Evolutionary conservation across 2,329 filamentous ascomycete genomes (phyloP), one percentile per base, ranked within the genome.

Genomic region (Seiridium cupressi): DNA sequence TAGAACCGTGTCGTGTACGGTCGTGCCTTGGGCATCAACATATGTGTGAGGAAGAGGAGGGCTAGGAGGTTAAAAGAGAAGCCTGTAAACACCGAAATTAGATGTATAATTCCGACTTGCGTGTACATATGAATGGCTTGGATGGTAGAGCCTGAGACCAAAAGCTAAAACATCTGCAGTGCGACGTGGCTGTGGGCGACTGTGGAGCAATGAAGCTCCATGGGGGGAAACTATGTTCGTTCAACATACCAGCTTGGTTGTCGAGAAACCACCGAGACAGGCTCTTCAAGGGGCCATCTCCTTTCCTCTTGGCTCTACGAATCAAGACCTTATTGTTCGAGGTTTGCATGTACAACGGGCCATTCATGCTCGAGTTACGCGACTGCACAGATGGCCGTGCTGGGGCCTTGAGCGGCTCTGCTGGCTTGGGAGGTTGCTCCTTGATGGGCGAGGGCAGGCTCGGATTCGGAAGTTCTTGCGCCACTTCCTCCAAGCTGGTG

Each of bases 1-100:
- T 96, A 93, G 81, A 97, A 97, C 68, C 93, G 95, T 70, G 84
- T 83, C n/a, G 93, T 96, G 70, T 90, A 87, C 57, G 84, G 80
- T 65, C 92, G 87, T 54, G 93, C 87, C 69, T 89, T 89, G 56
- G 94, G 93, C 72, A 97, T 92, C 71, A 89, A 88, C 68, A 88
- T 79, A 78, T 97, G 92, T 59, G 91, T 87, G 65, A 96, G 86
- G 73, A 90, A 87, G 65, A 97, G 86, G 65, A 96, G 87, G 60
- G 92, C 86, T 64, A 97, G 81, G 61, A 95, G 87, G 74, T 96
- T 97, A 74, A 95, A 83, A 10, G 92, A 92, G 66, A 97, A 86
- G 62, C 92, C 93, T 93, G 68, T 18, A 46, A 3, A 11, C 59
- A 49, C 8, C 31, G 13, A 57, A 13, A 18, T 35, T 36, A 35